Evolutionary conservation across 495 filamentous ascomycete species (phyloP).

Genomic region (Tuber magnatum): DNA sequence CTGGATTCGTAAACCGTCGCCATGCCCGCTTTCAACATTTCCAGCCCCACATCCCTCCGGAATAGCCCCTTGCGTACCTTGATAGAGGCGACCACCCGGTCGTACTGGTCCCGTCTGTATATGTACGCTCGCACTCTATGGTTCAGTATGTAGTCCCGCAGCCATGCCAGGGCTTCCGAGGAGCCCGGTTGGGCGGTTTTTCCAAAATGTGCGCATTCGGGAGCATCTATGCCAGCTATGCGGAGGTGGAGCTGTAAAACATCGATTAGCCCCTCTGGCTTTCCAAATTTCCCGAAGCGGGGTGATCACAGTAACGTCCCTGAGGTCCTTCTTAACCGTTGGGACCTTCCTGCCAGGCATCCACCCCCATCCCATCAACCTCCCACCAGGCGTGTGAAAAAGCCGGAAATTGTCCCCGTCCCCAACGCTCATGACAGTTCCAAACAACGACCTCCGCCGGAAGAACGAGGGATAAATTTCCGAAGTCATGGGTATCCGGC

Average conservation of each 20-base stretch:
- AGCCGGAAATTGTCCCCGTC: slow-evolving; percentile 92
- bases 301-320: slow-evolving; percentile 64
- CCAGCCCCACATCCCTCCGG: slow-evolving; percentile 72
- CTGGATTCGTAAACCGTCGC: slow-evolving; percentile 82
- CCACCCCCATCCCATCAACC: slow-evolving; percentile 86
- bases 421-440: slow-evolving; percentile 83
- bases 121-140: slow-evolving; percentile 72
- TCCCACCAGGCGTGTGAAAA: slow-evolving; percentile 87
- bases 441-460: slow-evolving; percentile 66
- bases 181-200: slow-evolving; percentile 75
- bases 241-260: slow-evolving; percentile 65
- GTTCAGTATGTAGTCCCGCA: slow-evolving; percentile 62
- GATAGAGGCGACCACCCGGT: slow-evolving; percentile 78
- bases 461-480: slow-evolving; percentile 64
- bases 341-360: slow-evolving; percentile 67
- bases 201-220: slow-evolving; percentile 87
- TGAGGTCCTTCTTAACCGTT: slow-evolving; percentile 56
- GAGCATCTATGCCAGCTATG: slow-evolving; percentile 85
- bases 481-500: slow-evolving; percentile 66
- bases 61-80: slow-evolving; percentile 59
- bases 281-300: not conserved
- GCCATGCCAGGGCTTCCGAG: slow-evolving; percentile 69
- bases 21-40: slow-evolving; percentile 76
- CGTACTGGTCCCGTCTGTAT: slow-evolving; percentile 82
- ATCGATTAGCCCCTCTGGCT: slow-evolving; percentile 3